Evolutionary conservation across 305 asterid species (phyloP).

Genomic region (Plantago lanceolata): DNA sequence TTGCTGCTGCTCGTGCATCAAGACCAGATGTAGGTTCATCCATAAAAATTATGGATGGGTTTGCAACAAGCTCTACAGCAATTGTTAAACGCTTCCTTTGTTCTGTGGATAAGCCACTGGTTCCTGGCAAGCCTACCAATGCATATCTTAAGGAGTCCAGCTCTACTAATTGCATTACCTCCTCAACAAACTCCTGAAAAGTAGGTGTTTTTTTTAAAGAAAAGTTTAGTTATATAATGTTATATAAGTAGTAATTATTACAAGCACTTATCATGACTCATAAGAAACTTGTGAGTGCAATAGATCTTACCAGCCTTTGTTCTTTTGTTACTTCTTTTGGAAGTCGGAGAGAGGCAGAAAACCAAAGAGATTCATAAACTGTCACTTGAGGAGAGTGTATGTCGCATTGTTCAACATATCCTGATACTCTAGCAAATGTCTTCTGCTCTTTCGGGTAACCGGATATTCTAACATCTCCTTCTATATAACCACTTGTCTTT

Average conservation of each 20-base stretch:
- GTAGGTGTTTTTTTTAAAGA: not conserved
- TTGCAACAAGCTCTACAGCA: conserved; percentile 91
- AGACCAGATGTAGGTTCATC: conserved; percentile 95
- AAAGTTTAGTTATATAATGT: not conserved
- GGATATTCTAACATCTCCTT: conserved; percentile 77
- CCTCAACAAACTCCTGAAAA: conserved; percentile 81
- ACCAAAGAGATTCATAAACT: conserved; percentile 68
- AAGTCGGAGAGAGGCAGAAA: conserved; percentile 76
- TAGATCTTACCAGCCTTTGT: conserved; percentile 58
- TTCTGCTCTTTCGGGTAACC: conserved; percentile 71
- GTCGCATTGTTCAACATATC: conserved; percentile 87
- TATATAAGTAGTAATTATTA: not conserved
- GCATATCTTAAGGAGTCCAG: conserved; percentile 70
- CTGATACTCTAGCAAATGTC: conserved; percentile 77
- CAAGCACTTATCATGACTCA: not conserved
- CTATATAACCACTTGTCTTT: conserved; percentile 79
- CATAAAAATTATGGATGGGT: conserved; percentile 89
- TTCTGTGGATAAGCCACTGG: conserved; percentile 79
- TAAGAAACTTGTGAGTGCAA: conserved; percentile 13
- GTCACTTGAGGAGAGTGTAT: conserved; percentile 94
- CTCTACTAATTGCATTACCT: conserved; percentile 83
- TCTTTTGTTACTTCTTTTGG: conserved; percentile 58
- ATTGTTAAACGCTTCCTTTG: conserved; percentile 89
- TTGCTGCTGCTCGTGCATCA: conserved; percentile 95
- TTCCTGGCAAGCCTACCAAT: conserved; percentile 85